These are phyloP conservation scores for Boletus patriciae DNA, from an alignment of 768 basidiomycete species.

Conservation along the genomic window DNA sequence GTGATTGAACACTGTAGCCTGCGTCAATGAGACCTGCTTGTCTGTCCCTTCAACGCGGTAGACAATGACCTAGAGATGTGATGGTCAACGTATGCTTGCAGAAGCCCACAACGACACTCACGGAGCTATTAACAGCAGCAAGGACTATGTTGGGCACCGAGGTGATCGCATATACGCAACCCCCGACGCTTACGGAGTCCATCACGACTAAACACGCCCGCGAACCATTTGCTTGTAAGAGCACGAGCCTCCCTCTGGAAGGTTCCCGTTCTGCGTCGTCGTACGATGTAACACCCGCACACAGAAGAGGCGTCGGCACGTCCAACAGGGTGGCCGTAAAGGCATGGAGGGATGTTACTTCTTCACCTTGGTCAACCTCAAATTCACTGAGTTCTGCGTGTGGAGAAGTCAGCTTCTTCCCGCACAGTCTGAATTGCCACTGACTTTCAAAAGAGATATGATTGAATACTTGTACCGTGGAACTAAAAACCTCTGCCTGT, in stretches of 20 bases:
- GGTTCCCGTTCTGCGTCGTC: constrained; percentile 48
- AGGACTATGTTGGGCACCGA: constrained; percentile 52
- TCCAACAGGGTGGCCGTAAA: constrained; percentile 30
- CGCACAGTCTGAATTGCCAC: constrained; percentile 25
- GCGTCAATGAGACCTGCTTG: constrained; percentile 33
- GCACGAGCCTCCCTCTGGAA: constrained; percentile 57
- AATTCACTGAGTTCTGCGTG: constrained; percentile 30
- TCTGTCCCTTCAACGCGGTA: constrained; percentile 42
- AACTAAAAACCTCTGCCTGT: constrained; percentile 44
- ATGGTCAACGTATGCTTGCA: not conserved
- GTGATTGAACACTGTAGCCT: constrained; percentile 68
- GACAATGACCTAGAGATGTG: constrained; percentile 43
- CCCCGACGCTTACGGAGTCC: constrained; percentile 48
- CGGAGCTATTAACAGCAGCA: constrained; percentile 75
- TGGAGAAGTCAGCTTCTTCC: constrained; percentile 2
- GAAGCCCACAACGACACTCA: constrained; percentile 36
- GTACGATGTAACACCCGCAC: constrained; percentile 48
- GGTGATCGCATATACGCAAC: constrained; percentile 69
- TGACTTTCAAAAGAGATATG: constrained; percentile 62
- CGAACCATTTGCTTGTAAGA: constrained; percentile 42
- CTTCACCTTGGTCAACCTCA: constrained; percentile 50
- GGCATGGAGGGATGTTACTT: constrained; percentile 55
- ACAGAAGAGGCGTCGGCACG: constrained; percentile 43
- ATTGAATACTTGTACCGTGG: constrained; percentile 67
- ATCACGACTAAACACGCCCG: constrained; percentile 34